A percentile compares a stretch with the other conserved stretches of the same genome.
Conservation (phyloP, 1,139 yeast genomes). For the Candida pseudoviswanathii region DNA sequence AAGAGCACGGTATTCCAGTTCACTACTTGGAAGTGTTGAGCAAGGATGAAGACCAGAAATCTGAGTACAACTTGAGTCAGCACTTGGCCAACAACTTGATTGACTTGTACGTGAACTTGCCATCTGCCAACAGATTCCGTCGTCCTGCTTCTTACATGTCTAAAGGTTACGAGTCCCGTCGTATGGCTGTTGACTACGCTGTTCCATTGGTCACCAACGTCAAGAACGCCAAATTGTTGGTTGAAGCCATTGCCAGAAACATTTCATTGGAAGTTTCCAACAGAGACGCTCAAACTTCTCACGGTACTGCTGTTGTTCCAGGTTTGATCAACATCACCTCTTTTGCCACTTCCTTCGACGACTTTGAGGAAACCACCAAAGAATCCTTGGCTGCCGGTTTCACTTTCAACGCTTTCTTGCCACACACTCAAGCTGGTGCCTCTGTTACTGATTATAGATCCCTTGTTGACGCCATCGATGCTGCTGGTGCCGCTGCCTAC, state of each 20-base stretch:
- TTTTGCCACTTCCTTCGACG: slow-evolving; percentile 70
- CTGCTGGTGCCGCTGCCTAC: slow-evolving; percentile 61
- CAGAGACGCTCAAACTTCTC: slow-evolving; percentile 90
- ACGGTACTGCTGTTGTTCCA: slow-evolving; percentile 78
- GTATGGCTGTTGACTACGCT: slow-evolving; percentile 99
- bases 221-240: slow-evolving; percentile 92
- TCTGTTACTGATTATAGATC: slow-evolving; percentile 62
- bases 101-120: slow-evolving; percentile 94
- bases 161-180: slow-evolving; percentile 96
- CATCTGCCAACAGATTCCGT: slow-evolving; percentile 95
- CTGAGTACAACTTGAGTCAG: slow-evolving; percentile 93
- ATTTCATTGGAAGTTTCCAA: slow-evolving; percentile 68
- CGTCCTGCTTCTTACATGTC: slow-evolving; percentile 98
- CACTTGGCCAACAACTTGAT: slow-evolving; percentile 96
- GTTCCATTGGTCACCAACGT: slow-evolving; percentile 98
- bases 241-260: slow-evolving; percentile 86
- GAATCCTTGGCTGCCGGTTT: slow-evolving; percentile 83
- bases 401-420: slow-evolving; percentile 81
- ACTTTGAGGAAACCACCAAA: slow-evolving; percentile 68
- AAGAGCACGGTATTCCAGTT: slow-evolving; percentile 92
- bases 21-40: slow-evolving; percentile 89
- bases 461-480: slow-evolving; percentile 62
- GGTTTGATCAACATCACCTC: slow-evolving; percentile 85
- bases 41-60: slow-evolving; percentile 75
- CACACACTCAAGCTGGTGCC: slow-evolving; percentile 63